Conservation (phyloP, 768 basidiomycete genomes). For the Rhizopogon rudus region DNA sequence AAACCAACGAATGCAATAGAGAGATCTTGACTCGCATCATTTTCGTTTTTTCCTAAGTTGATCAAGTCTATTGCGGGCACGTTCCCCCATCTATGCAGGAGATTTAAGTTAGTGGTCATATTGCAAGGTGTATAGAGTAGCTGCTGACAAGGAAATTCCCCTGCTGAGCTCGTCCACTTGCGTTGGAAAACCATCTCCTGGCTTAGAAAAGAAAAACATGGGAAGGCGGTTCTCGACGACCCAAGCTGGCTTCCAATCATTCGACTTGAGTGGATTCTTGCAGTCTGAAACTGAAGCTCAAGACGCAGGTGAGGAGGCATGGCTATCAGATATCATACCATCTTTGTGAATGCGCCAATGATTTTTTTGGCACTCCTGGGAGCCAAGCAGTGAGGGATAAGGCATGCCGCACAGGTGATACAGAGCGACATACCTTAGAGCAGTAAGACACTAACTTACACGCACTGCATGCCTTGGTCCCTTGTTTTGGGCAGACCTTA, state of each 20-base stretch:
- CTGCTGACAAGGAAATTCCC: constrained; percentile 22
- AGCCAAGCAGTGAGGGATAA: neutral
- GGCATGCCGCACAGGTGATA: neutral
- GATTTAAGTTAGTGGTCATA: neutral
- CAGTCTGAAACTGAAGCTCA: constrained; percentile 12
- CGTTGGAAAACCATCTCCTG: constrained; percentile 8
- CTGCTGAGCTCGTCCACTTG: constrained; percentile 21
- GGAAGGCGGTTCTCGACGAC: constrained; percentile 15
- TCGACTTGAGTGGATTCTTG: constrained; percentile 17
- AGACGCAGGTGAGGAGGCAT: neutral
- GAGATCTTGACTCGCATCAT: too few relatives aligned
- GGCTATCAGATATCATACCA: constrained; percentile 16
- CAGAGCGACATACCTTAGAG: constrained; percentile 23
- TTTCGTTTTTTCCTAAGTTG: constrained; percentile 19
- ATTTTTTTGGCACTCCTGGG: constrained; percentile 34
- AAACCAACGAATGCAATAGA: too few relatives aligned
- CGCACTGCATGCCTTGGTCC: constrained; percentile 21
- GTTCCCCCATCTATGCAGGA: constrained; percentile 27
- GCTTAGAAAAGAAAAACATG: constrained; percentile 11
- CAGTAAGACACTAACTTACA: constrained; percentile 43
- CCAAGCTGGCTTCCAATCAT: constrained; percentile 18
- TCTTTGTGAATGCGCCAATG: constrained; percentile 38
- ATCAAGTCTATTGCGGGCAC: constrained; percentile 30
- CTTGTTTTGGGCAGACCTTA: constrained; percentile 24
- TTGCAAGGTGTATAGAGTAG: neutral